Evolutionary conservation across 176 grass and related monocot genomes (phyloP), one percentile per base, ranked within the genome.

Genomic region (Hsuehochloa calcarea): DNA sequence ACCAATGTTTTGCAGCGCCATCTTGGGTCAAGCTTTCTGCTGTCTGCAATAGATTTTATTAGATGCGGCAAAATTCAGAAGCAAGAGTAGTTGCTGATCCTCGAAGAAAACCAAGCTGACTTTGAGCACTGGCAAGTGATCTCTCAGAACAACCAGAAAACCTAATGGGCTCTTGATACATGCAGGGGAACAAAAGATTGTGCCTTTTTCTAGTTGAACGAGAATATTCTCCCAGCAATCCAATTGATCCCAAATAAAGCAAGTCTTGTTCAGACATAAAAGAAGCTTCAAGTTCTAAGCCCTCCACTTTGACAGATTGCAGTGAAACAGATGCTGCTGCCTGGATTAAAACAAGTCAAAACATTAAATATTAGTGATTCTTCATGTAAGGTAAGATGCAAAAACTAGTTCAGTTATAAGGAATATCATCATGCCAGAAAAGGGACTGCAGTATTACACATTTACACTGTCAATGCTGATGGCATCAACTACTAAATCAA

Each of bases 1-100:
- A 41, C 95, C 92, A 90, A 97, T 97, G 84, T 92, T 97, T 64
- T 87, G 92, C 75, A 97, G 68, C 20, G 88, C 95, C 95, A 97
- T 97, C 77, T 82, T 87, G 61, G 16, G 38, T 72, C 1, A 58
- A 62, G 8, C 10, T 90, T 74, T 88, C 13, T 78, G 8, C 10
- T 90, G 65, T 88, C 10, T 78, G 37, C 38, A 56, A 37, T 10
- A 73, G 74, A 82, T 38, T 9, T 25, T 90, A 37, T 88, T 56
- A 92, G 68, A 84, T 45, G 22, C 25, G 47, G 16, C 45, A 79
- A 70, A 43, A 39, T 45, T 16, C 27, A 64, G 74, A 69, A 77
- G 17, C 31, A 19, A 23, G 10, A 84, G 45, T 31, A 27, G 41
- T 16, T 41, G 35, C n/a, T 46, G 67, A 71, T 74, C 65, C 70